phyloP scores from a whole-genome alignment of 768 basidiomycete species.

The Leucogyrophana mollusca region DNA sequence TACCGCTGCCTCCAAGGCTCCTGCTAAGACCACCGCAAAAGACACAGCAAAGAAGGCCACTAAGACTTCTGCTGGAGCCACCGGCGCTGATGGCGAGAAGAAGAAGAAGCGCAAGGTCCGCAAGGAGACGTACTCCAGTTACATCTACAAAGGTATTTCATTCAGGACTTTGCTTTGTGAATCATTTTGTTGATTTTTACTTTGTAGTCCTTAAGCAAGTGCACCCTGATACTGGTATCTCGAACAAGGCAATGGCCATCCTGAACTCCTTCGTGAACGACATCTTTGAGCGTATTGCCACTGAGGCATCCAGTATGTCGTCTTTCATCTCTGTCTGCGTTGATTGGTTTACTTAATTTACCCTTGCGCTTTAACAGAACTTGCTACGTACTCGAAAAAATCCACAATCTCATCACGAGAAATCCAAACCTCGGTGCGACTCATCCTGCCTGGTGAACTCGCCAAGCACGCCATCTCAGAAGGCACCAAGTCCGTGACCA shows the following conservation, averaged over 20 bases:
- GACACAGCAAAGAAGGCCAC: slow-evolving; percentile 53
- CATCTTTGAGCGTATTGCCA: slow-evolving; percentile 90
- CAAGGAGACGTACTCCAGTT: slow-evolving; percentile 92
- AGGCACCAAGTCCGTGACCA: slow-evolving; percentile 77
- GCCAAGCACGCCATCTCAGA: slow-evolving; percentile 99
- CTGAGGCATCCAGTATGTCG: slow-evolving; percentile 79
- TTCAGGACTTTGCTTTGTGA: neutral
- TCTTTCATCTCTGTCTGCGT: no score
- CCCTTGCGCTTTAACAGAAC: no score
- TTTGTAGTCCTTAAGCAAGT: slow-evolving; percentile 92
- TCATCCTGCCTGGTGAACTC: slow-evolving; percentile 95
- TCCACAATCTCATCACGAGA: slow-evolving; percentile 98
- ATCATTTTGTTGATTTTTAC: neutral
- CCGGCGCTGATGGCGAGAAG: slow-evolving; percentile 70
- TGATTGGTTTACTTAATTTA: neutral
- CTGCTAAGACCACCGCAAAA: slow-evolving; percentile 39
- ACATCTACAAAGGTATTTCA: slow-evolving; percentile 83
- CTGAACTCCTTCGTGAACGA: slow-evolving; percentile 92
- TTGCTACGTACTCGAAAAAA: slow-evolving; percentile 98
- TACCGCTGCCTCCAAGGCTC: slow-evolving; percentile 39
- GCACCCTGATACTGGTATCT: slow-evolving; percentile 98
- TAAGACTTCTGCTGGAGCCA: slow-evolving; percentile 51
- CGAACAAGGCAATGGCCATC: slow-evolving; percentile 94
- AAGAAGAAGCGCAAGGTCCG: slow-evolving; percentile 86
- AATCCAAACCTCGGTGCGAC: slow-evolving; percentile 94